These are phyloP conservation scores for Dioscorea zingiberensis DNA, from an alignment of 106 monocot genomes.

Conservation along the genomic window DNA sequence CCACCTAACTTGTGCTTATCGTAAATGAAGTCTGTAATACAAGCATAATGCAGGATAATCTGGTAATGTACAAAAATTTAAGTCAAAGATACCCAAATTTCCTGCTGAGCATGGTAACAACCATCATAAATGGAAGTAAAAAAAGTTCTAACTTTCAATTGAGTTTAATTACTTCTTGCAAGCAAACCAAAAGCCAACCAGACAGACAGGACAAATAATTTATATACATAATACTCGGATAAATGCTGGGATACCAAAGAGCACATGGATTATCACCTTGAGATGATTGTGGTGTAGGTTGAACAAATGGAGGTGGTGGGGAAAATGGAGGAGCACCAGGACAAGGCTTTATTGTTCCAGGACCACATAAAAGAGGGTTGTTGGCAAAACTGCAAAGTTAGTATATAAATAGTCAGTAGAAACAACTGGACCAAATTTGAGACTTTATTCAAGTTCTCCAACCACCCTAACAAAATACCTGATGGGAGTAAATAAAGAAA, in stretches of 20 bases:
- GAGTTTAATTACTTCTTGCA: no score
- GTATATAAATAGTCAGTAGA: not conserved
- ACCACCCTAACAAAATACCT: slow-evolving; percentile 22
- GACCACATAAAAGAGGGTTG: slow-evolving; percentile 72
- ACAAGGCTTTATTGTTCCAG: slow-evolving; percentile 56
- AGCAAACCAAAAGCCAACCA: no score
- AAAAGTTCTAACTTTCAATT: no score
- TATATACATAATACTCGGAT: not conserved
- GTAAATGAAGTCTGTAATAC: no score
- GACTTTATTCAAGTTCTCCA: not conserved
- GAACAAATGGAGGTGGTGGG: slow-evolving; percentile 65
- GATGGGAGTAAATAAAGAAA: slow-evolving; percentile 45
- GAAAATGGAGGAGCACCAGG: slow-evolving; percentile 54
- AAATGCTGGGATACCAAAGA: not conserved
- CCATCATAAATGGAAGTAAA: no score
- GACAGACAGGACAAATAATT: no score
- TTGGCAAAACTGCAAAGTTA: slow-evolving; percentile 49
- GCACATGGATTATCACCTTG: slow-evolving; percentile 13
- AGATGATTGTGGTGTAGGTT: slow-evolving; percentile 26
- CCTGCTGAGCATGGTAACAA: no score
- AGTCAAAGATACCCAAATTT: no score
- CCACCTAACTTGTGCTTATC: no score
- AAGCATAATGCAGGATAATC: no score
- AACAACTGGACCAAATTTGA: not conserved
- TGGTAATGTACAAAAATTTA: no score